A percentile compares a stretch with the other conserved stretches of the same genome.
phyloP scores from a whole-genome alignment of 1,284 basidiomycete genomes.

The Puccinia horiana region DNA sequence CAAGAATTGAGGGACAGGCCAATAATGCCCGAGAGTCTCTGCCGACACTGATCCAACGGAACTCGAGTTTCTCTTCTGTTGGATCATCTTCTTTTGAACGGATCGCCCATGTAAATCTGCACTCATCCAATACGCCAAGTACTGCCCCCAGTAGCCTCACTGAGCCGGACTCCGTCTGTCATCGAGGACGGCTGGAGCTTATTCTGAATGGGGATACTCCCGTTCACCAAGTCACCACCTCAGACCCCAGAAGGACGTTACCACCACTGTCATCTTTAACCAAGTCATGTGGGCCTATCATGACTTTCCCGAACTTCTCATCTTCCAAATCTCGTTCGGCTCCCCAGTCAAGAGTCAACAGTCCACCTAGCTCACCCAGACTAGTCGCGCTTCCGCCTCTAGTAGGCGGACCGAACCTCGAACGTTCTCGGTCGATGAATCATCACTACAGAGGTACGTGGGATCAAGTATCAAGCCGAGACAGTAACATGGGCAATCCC shows the following conservation, averaged over 20 bases:
- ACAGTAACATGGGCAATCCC: not conserved
- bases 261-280: slow-evolving; percentile 41
- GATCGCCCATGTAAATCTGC: not conserved
- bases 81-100: slow-evolving; percentile 20
- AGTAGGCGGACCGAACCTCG: not conserved
- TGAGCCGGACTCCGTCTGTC: slow-evolving; percentile 11
- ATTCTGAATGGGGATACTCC: slow-evolving; percentile 42
- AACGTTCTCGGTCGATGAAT: slow-evolving; percentile 13
- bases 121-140: slow-evolving; percentile 15
- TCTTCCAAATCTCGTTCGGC: slow-evolving; percentile 40
- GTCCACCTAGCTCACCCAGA: slow-evolving; percentile 37
- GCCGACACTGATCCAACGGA: not conserved
- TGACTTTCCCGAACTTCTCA: slow-evolving; percentile 5
- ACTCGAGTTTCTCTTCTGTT: slow-evolving; percentile 18
- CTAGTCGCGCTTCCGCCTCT: slow-evolving; percentile 8
- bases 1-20: not conserved
- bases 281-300: slow-evolving; percentile 21
- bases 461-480: not conserved
- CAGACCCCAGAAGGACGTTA: slow-evolving; percentile 5
- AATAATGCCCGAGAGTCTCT: not conserved
- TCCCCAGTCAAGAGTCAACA: slow-evolving; percentile 43
- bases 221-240: not conserved
- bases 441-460: not conserved
- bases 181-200: slow-evolving; percentile 27
- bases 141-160: slow-evolving; percentile 12